Base-by-base conservation (phyloP, 106 monocot species). In the Alisma plantagoaquatica region DNA sequence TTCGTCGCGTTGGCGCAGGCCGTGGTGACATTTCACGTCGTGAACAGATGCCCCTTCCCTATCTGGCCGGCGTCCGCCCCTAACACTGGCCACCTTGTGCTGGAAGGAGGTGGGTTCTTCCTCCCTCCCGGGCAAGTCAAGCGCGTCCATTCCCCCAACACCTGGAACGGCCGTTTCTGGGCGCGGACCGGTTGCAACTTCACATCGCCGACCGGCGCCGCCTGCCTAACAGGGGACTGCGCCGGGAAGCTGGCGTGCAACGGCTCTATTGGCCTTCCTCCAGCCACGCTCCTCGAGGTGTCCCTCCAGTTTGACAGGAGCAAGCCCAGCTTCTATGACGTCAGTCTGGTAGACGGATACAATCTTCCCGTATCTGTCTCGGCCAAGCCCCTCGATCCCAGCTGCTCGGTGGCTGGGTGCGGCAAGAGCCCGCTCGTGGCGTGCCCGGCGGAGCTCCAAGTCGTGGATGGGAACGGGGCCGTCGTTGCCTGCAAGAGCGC, bases 401-500 rank as follows among this genome's bases (percentile, higher is more conserved):
- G 53, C 26, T 83, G 89, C 35, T 32, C 19, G 22, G 80, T 83
- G 43, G 62, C 43, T 29, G 73, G 79, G 0, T 89, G 83, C 76
- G 50, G 35, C 23, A 54, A 50, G 53, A 71, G 63, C 75, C 48
- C 76, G 20, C 73, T 64, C 63, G 50, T 33, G 23, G 41, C 59
- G 33, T 83, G 79, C 71, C 83, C 83, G 27, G 53, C 31, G 19
- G 89, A 83, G 43, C 73, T 83, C 8, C 83, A 74, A 44, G 73
- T 79, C 10, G 22, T 54, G 27, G 58, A 62, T 53, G 24, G 27
- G 12, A 24, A 16, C 15, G 70, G 77, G 3, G 56, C 23, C 0
- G 68, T 74, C 22, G 62, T 83, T 1, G 83, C 76, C 20, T 83
- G 89, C 83, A 89, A 80, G 83, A 89, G 83, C 43, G 83, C 83